phyloP scores from a whole-genome alignment of 768 basidiomycete genomes.

The Lactifluus pinguis region DNA sequence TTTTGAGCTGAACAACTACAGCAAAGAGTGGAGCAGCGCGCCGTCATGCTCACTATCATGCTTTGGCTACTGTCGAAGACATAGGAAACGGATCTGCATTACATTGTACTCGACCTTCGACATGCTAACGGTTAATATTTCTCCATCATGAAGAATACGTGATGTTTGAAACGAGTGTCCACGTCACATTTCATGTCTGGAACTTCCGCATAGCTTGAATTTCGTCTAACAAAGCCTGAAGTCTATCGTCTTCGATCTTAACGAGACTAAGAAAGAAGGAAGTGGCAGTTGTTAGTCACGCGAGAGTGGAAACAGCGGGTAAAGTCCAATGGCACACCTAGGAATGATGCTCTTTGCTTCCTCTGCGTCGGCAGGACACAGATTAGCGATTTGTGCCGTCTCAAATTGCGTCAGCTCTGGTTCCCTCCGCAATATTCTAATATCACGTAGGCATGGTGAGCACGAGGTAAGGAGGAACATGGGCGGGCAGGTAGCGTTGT shows the following conservation, averaged over 20 bases:
- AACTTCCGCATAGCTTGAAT: conserved; percentile 88
- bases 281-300: not conserved
- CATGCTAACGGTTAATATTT: not conserved
- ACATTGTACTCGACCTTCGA: not conserved
- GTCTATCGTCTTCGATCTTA: conserved; percentile 79
- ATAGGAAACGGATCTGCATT: not conserved
- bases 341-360: conserved; percentile 90
- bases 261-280: conserved; percentile 45
- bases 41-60: not conserved
- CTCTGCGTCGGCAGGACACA: conserved; percentile 81
- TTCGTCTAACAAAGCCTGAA: conserved; percentile 76
- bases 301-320: not conserved
- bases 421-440: conserved; percentile 70
- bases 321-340: conserved; percentile 38
- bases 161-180: not conserved
- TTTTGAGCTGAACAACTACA: not conserved
- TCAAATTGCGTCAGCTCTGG: conserved; percentile 81
- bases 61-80: not conserved
- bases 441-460: conserved; percentile 3
- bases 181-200: conserved; percentile 44
- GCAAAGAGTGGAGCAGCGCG: not conserved
- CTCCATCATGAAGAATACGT: not conserved
- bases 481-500: not conserved
- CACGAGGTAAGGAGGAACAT: not conserved
- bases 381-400: conserved; percentile 85